Evolutionary conservation across 2,329 filamentous ascomycete species (phyloP), one percentile per base, ranked within the genome.

Genomic region (Fusarium austroafricanum): DNA sequence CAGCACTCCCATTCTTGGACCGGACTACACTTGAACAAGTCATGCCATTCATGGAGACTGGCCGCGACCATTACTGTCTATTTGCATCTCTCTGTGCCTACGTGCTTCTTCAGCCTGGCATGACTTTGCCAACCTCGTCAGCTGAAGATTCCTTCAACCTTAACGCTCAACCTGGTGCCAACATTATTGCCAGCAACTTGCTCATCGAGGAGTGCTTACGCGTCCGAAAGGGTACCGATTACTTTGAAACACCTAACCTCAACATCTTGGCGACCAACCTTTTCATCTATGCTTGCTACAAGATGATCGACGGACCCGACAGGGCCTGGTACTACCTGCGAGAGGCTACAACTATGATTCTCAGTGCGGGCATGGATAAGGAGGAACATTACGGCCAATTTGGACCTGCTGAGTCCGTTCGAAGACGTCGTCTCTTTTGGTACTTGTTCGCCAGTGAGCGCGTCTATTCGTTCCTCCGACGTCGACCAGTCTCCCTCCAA

Each of bases 261-360:
- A 87, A 88, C 71, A 85, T 82, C 43, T 77, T 92, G 14, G 87
- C 89, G 60, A 93, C 90, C n/a, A 93, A 90, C 54, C 93, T 92
- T 78, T 94, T 95, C 76, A 77, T 95, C 26, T 94, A 92, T 71
- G 90, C 87, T 37, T 90, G 89, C 59, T 88, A 90, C 75, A 51
- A 51, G 20, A 51, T 29, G 2, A n/a, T 29, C 2, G 47, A 43
- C 2, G 35, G 35, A 29, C n/a, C 35, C 39, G 89, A 91, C 65
- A 89, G 89, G 76, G 92, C 91, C 2, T 95, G 92, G 92, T 94
- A 89, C 74, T 89, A 93, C 75, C 81, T 95, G 11, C 88, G 92
- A 26, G 92, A 96, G 78, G 90, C 91, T 8, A 90, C 89, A 3
- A 94, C 92, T 8, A 83, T 95, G 77, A 83, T 86, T 28, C 84